These are phyloP conservation scores for Suillus placidus DNA, from an alignment of 768 basidiomycete genomes.

Conservation along the genomic window DNA sequence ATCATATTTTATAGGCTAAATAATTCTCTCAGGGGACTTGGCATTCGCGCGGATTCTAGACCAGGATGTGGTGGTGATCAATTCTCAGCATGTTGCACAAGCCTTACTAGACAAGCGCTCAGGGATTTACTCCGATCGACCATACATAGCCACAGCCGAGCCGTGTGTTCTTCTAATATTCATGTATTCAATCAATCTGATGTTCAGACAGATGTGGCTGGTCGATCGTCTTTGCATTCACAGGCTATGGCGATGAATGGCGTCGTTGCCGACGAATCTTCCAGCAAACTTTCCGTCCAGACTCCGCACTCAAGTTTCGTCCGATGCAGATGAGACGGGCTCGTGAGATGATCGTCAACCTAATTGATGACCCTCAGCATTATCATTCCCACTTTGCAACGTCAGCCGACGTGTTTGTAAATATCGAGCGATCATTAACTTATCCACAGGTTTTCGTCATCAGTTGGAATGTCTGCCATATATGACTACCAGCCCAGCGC, in stretches of 20 bases:
- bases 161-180: background rate
- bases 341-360: slow-evolving; percentile 26
- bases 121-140: slow-evolving; percentile 12
- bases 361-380: slow-evolving; percentile 31
- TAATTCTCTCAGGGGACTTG: background rate
- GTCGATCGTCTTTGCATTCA: slow-evolving; percentile 2
- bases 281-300: slow-evolving; percentile 41
- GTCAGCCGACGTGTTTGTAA: slow-evolving; percentile 11
- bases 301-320: slow-evolving; percentile 26
- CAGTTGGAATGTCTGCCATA: background rate
- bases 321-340: slow-evolving; percentile 28
- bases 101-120: slow-evolving; percentile 12
- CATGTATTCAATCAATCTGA: background rate
- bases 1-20: background rate
- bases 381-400: slow-evolving; percentile 28
- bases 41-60: slow-evolving; percentile 3
- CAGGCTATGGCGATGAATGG: slow-evolving; percentile 7
- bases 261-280: slow-evolving; percentile 38
- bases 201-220: slow-evolving; percentile 5
- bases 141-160: slow-evolving; percentile 3
- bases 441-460: slow-evolving; percentile 16
- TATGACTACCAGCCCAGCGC: slow-evolving; percentile 5
- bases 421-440: background rate
- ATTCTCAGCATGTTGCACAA: background rate
- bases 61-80: slow-evolving; percentile 4